Evolutionary conservation across 495 filamentous ascomycete genomes (phyloP).

Genomic region (Poronia punctata): DNA sequence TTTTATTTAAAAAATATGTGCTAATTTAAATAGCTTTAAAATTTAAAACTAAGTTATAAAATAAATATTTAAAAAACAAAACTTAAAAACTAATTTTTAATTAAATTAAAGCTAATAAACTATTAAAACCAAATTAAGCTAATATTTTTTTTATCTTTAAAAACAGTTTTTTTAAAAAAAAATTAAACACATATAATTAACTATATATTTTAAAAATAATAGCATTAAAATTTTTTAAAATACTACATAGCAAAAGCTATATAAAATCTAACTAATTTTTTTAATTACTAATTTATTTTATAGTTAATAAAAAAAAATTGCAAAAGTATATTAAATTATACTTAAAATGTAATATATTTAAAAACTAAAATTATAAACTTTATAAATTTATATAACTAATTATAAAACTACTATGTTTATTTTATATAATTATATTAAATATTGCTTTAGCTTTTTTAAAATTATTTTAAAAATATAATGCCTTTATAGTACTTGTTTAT

Average conservation of each 20-base stretch:
- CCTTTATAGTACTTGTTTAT: neutral
- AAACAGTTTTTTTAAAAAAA: neutral
- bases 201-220: neutral
- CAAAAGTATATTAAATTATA: constrained; percentile 1
- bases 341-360: constrained; percentile 1
- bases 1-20: neutral
- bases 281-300: neutral
- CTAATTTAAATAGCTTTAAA: constrained; percentile 1
- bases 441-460: neutral
- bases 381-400: constrained; percentile 1
- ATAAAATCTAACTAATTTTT: neutral
- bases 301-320: neutral
- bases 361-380: neutral
- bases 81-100: neutral
- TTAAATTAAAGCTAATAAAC: neutral
- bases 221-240: neutral
- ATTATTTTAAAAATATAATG: neutral
- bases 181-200: neutral
- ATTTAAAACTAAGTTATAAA: neutral
- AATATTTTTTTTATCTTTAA: neutral
- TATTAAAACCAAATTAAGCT: neutral
- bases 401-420: neutral
- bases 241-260: neutral
- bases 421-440: constrained; percentile 3
- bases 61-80: neutral